Evolutionary conservation across 169 alveolate genomes (phyloP), one percentile per base, ranked within the genome.

Genomic region (Plasmodium blacklocki): DNA sequence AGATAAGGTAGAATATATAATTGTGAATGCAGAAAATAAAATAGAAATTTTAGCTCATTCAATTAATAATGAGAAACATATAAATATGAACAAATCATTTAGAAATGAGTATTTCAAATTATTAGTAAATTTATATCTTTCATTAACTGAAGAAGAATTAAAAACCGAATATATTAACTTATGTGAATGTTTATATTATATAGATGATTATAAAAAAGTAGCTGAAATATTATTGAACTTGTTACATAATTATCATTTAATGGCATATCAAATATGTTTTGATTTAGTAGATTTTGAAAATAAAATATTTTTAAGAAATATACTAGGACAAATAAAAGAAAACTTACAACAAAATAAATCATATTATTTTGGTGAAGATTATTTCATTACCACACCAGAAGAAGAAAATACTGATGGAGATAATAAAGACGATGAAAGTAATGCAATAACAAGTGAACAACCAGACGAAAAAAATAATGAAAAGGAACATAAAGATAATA

Each of bases 241-340:
- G 70, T 49, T 97, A 32, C 62, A 62, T 26, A 93, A 58, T 29
- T 95, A 96, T 21, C 95, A 94, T 63, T 85, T 96, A 45, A 91
- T 93, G 73, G 99, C 98, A 32, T 96, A 92, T 86, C 97, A 98
- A 93, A 93, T 98, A 64, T 96, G 98, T 39, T 96, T 96, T 89
- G 99, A 98, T 93, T 92, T 98, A 29, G 97, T 95, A 19, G 99
- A 98, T 67, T 97, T 95, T 68, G 98, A 97, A 91, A 98, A 97
- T 93, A 97, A 96, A 45, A 68, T 88, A 47, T 98, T 97, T 92
- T 83, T 96, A n/a, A 94, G 96, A 32, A 85, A 93, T 73, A 94
- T 95, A 26, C 54, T 78, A 71, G 72, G 67, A 52, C 64, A 71
- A 12, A 71, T 75, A 18, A 88, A 88, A 18, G 85, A 75, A 32